Conservation (phyloP, 1,139 yeast species). For the Yamadazyma sp. region DNA sequence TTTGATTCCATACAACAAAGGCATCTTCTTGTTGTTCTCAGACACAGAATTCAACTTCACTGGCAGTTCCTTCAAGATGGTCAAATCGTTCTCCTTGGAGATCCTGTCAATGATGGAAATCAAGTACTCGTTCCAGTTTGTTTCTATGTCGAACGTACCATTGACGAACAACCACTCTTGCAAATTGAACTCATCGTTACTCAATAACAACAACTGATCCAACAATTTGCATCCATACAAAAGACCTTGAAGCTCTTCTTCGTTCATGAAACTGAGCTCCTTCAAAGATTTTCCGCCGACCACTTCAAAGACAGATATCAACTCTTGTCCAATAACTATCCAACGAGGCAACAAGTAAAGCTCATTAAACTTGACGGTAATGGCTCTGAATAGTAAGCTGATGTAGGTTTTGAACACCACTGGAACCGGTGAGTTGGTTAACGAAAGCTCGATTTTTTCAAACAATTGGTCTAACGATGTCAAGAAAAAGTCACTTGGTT, state of each 20-base stretch:
- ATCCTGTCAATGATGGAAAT: constrained; percentile 51
- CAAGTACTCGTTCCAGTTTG: constrained; percentile 39
- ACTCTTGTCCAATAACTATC: constrained; percentile 64
- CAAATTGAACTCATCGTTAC: constrained; percentile 76
- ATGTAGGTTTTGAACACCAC: constrained; percentile 44
- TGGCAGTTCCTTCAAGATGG: constrained; percentile 34
- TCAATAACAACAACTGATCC: constrained; percentile 67
- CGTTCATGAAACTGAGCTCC: constrained; percentile 31
- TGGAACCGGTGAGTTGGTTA: constrained; percentile 30
- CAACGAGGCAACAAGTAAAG: constrained; percentile 69
- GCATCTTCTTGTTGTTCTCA: constrained; percentile 24
- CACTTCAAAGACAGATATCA: constrained; percentile 53
- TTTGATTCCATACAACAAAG: constrained; percentile 50
- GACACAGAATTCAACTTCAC: constrained; percentile 23
- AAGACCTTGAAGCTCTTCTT: constrained; percentile 42
- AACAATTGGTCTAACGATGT: constrained; percentile 50
- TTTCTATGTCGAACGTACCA: constrained; percentile 54
- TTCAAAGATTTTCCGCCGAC: constrained; percentile 29
- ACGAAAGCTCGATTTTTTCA: constrained; percentile 46
- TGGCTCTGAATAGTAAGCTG: constrained; percentile 59
- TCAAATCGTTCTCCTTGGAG: constrained; percentile 40
- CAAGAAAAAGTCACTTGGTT: constrained; percentile 59
- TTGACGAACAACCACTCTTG: constrained; percentile 85
- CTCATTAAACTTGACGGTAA: constrained; percentile 61
- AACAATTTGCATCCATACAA: constrained; percentile 72